Base-by-base conservation (phyloP, 2,329 filamentous ascomycete genomes). In the Claviceps paspali region DNA sequence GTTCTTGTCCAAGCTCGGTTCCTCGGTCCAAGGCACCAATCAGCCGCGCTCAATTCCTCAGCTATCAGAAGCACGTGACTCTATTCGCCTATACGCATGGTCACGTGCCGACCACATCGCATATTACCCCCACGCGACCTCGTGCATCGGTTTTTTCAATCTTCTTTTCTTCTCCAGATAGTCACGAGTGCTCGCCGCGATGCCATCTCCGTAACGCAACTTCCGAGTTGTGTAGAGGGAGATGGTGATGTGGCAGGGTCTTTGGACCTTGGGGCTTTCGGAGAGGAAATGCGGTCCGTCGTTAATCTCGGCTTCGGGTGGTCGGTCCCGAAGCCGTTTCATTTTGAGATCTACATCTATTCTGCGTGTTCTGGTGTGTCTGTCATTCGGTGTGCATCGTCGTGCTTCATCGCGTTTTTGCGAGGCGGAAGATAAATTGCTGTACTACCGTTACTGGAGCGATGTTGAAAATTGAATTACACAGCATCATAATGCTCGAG, bases 281-380 rank as follows among this genome's bases (percentile, higher is more conserved):
- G 50, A 68, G 65, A 68, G 56, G 49, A 65, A 62, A 23, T 33
- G 8, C 44, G 64, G 66, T 69, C 66, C 63, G 59, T 69, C 65
- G 65, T 70, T 70, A 70, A 70, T 70, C 67, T 64, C 67, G 63
- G 57, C 63, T 60, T 49, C 60, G 60, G 60, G 57, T 57, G 53
- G 41, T 45, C 38, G 49, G 59, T 70, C 65, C 63, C 61, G 55
- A 56, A 62, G 59, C 56, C 61, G 67, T 70, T 70, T 70, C 67
- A 70, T 68, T 67, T 61, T 60, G 65, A 66, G 66, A 70, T 70
- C 66, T 67, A 70, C 67, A 70, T 65, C n/a, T 58, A 11, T 18
- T 15, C 8, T 19, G 14, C 4, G 15, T 30, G 3, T 2, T 8
- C 9, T 30, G 29, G 21, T 22, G 8, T 32, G 18, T 21, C 10